Evolutionary conservation across 805 yeast genomes (phyloP), one percentile per base, ranked within the genome.

Genomic region (Teunomyces aglyptinius): DNA sequence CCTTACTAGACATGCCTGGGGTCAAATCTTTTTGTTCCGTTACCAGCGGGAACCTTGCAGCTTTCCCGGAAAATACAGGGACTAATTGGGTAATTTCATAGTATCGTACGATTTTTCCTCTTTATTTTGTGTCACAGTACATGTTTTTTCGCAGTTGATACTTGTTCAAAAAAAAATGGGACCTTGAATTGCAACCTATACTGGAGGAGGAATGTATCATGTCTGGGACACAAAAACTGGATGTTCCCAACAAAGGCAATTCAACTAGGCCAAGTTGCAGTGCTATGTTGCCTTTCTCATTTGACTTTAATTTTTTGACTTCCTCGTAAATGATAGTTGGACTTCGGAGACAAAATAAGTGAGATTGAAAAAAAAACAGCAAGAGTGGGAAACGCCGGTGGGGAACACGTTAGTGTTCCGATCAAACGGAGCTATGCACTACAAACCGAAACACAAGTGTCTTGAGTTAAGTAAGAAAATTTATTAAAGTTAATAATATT

Each of bases 41-140:
- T n/a, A n/a, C 38, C 18, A 34, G 13, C 38, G 26, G 38, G 13
- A 34, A 19, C 38, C 22, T 16, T 34, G 22, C 22, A 34, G 19
- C 22, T 34, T 34, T 19, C 38, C 22, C n/a, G 38, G 18, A 34
- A 34, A 34, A 19, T 13, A 31, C 22, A n/a, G 16, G 11, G 11
- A 31, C 33, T 12, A 13, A 31, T 31, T 31, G 33, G 33, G 33
- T 13, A 31, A 31, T 31, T 31, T 31, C 33, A 31, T 31, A 31
- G 33, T 31, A 34, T 34, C 38, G 38, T 34, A 34, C n/a, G 38
- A 34, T 34, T 34, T 34, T 34, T 34, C 19, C 19, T 34, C 13
- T 24, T 24, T n/a, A 20, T 34, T 34, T 34, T 34, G 38, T 34
- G 38, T 34, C 38, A 34, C 38, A 8, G 38, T 34, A 34, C 38